These are phyloP conservation scores for Dalbergia cochinchinensis DNA, from an alignment of 306 rosid genomes.

Conservation along the genomic window DNA sequence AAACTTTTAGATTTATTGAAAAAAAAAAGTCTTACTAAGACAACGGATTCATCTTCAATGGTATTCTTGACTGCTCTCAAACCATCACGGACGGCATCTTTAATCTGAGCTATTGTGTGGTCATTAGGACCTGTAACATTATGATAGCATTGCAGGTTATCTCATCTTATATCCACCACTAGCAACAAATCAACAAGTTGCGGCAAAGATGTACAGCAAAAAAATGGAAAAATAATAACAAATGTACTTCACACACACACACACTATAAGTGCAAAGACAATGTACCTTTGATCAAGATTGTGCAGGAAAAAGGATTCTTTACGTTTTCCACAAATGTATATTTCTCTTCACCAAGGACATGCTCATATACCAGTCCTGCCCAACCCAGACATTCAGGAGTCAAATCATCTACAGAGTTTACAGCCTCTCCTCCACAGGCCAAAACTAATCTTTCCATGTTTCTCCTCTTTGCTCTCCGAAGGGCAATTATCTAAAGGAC, in stretches of 20 bases:
- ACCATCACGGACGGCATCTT: constrained; percentile 99
- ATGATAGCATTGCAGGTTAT: constrained; percentile 41
- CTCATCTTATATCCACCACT: constrained; percentile 27
- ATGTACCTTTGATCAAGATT: constrained; percentile 90
- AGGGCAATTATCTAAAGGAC: constrained; percentile 83
- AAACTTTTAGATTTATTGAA: not conserved
- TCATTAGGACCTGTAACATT: constrained; percentile 89
- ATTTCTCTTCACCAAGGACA: constrained; percentile 95
- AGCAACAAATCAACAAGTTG: constrained; percentile 20
- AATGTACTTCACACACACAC: constrained; percentile 15
- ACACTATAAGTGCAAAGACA: not conserved
- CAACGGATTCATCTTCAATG: constrained; percentile 91
- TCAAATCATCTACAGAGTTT: constrained; percentile 89
- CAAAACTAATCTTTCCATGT: constrained; percentile 97
- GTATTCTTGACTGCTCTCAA: constrained; percentile 97
- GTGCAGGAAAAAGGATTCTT: constrained; percentile 96
- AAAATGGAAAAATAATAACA: constrained; percentile 21
- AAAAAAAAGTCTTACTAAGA: constrained; percentile 60
- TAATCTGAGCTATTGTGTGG: constrained; percentile 97
- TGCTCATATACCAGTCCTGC: constrained; percentile 99
- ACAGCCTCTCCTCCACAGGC: constrained; percentile 99
- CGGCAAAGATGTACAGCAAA: not conserved
- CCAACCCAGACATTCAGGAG: constrained; percentile 96
- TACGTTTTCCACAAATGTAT: constrained; percentile 92
- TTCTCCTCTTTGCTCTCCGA: constrained; percentile 98